A percentile compares a stretch with the other conserved stretches of the same genome.
phyloP scores from a whole-genome alignment of 2,329 filamentous ascomycete species.

The Cylindrodendrum hubeiense region DNA sequence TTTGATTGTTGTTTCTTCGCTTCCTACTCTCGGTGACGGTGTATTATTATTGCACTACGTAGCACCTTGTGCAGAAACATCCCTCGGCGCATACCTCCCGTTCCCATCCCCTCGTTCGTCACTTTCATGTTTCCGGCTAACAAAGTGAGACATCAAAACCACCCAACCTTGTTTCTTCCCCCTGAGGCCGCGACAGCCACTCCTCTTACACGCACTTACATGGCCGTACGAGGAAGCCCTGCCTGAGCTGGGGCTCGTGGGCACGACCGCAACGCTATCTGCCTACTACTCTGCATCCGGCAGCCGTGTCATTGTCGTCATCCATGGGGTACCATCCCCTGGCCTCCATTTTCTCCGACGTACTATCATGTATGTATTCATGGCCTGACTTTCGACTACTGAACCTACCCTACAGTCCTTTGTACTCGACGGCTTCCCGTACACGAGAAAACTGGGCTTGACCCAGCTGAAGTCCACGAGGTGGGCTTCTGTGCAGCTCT shows the following conservation, averaged over 20 bases:
- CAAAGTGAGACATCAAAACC: conserved; percentile 18
- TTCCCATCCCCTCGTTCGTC: neutral
- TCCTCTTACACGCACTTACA: conserved; percentile 24
- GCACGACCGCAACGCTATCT: conserved; percentile 4
- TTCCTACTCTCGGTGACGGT: neutral
- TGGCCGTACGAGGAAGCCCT: conserved; percentile 16
- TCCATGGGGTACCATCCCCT: neutral
- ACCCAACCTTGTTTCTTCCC: conserved; percentile 20
- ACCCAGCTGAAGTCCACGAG: conserved; percentile 38
- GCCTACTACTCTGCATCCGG: conserved; percentile 1
- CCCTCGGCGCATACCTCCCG: neutral
- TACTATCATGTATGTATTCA: too few relatives aligned
- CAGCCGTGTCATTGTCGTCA: conserved; percentile 29
- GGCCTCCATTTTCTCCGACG: conserved; percentile 9
- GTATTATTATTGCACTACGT: neutral
- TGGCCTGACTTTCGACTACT: neutral
- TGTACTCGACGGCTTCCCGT: neutral
- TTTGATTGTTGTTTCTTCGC: neutral
- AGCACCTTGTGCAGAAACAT: neutral
- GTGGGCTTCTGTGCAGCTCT: conserved; percentile 42
- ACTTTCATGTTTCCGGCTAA: neutral
- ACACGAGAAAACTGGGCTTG: conserved; percentile 12
- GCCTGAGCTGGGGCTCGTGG: neutral
- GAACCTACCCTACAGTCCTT: conserved; percentile 37
- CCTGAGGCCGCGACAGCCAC: conserved; percentile 10